Evolutionary conservation across 2,329 filamentous ascomycete species (phyloP).

Genomic region (Cadophora sp.): DNA sequence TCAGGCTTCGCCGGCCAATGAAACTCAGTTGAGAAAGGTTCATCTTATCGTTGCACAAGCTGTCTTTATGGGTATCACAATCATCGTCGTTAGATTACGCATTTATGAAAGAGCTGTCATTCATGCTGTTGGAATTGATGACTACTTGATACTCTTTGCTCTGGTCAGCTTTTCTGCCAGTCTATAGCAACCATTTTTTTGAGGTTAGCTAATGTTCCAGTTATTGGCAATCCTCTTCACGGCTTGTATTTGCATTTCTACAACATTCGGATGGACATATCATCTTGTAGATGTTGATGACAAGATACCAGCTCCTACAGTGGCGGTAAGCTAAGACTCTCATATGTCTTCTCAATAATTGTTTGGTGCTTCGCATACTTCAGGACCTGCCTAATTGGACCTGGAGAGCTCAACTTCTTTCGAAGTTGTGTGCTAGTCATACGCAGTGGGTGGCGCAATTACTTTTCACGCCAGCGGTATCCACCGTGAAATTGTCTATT

Average conservation of each 20-base stretch:
- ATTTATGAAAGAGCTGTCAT: conserved; percentile 2
- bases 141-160: conserved; percentile 14
- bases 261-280: conserved; percentile 13
- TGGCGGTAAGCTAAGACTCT: not conserved
- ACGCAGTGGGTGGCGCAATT: conserved; percentile 6
- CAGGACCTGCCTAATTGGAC: no score
- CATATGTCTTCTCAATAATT: not conserved
- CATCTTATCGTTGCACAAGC: conserved; percentile 16
- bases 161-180: conserved; percentile 1
- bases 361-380: no score
- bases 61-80: conserved; percentile 1
- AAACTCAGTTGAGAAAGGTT: not conserved
- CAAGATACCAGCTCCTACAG: not conserved
- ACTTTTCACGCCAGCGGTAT: conserved; percentile 15
- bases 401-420: no score
- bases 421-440: not conserved
- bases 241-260: conserved; percentile 6
- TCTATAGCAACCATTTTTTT: not conserved
- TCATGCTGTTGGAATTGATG: conserved; percentile 16
- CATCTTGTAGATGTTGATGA: conserved; percentile 10
- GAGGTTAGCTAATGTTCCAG: not conserved
- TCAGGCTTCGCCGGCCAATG: not conserved
- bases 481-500: conserved; percentile 26
- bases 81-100: conserved; percentile 1
- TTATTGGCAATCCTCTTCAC: conserved; percentile 7